Evolutionary conservation across 2,329 filamentous ascomycete species (phyloP).

Genomic region (Mycosphaerella arachidis): DNA sequence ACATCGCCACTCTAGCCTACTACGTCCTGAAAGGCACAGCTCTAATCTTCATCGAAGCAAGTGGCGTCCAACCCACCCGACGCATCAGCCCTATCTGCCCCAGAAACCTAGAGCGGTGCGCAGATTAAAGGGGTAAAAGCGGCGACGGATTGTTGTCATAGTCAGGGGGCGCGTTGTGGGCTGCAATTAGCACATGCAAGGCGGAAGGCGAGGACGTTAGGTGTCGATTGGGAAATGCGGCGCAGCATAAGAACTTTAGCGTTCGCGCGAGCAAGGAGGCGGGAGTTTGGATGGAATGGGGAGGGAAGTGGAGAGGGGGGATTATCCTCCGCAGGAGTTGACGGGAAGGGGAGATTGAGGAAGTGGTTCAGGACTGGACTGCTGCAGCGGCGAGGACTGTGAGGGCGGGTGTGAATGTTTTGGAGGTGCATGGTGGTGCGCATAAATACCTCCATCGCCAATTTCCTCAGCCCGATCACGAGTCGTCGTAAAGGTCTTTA

Average conservation of each 20-base stretch:
- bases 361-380: constrained; percentile 59
- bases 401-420: constrained; percentile 65
- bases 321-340: constrained; percentile 46
- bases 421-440: constrained; percentile 76
- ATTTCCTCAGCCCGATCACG: constrained; percentile 63
- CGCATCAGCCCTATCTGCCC: constrained; percentile 75
- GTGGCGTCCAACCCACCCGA: constrained; percentile 69
- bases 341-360: constrained; percentile 62
- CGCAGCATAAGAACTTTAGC: constrained; percentile 36
- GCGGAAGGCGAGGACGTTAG: constrained; percentile 53
- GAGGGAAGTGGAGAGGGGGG: constrained; percentile 34
- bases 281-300: constrained; percentile 41
- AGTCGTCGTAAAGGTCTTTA: constrained; percentile 66
- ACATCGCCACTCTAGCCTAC: constrained; percentile 75
- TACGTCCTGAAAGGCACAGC: constrained; percentile 71
- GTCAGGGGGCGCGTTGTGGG: constrained; percentile 67
- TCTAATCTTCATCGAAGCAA: constrained; percentile 73
- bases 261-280: constrained; percentile 48
- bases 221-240: constrained; percentile 59
- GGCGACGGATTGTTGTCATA: constrained; percentile 72
- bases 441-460: constrained; percentile 64
- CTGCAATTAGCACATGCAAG: constrained; percentile 82
- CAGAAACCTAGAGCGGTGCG: constrained; percentile 76
- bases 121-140: constrained; percentile 69
- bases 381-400: constrained; percentile 53